Evolutionary conservation across 2,329 filamentous ascomycete genomes (phyloP), one percentile per base, ranked within the genome.

Genomic region (Sporothrix brasiliensis): DNA sequence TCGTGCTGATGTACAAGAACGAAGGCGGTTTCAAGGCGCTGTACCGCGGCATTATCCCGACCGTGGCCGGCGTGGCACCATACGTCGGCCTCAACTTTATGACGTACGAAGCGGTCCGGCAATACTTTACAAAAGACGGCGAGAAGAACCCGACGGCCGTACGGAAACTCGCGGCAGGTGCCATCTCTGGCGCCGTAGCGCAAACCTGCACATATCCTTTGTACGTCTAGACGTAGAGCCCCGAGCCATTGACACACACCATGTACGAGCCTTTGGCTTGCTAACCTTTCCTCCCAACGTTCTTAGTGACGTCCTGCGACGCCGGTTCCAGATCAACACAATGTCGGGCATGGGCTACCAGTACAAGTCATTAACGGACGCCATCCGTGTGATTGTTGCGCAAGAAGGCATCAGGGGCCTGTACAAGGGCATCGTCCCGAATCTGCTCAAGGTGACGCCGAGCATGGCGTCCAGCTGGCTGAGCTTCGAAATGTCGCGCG

Each of bases 391-490:
- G 67, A 99, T 99, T 76, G 80, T 97, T 69, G 81, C 86, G 61
- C 89, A 97, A 76, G 95, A 99, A 81, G 95, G 95, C 41, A 52
- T 94, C 69, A 85, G 85, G 72, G 95, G 95, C 67, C 82, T 99
- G 56, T 99, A 98, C 85, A 99, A 98, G 80, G 95, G 95, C 70
- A 94, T 99, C 75, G 88, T 94, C 19, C 95, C 95, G 0, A 99
- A 99, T 77, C 84, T 99, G 27, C 87, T 99, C 72, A 99, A 99
- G 81, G 95, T 99, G 19, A 94, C 95, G 9, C 95, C 95, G 3
- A 98, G 94, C 79, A 99, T 99, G 94, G 95, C 95, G 19, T 96
- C 93, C 76, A 97, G 92, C 80, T 99, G 95, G 94, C 87, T 98
- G 72, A 97, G 94, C 80, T 99, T 97, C 78, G 95, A 99, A 81